phyloP scores from a whole-genome alignment of 139 green algal species.

The Chlamydomonas eustigma region DNA sequence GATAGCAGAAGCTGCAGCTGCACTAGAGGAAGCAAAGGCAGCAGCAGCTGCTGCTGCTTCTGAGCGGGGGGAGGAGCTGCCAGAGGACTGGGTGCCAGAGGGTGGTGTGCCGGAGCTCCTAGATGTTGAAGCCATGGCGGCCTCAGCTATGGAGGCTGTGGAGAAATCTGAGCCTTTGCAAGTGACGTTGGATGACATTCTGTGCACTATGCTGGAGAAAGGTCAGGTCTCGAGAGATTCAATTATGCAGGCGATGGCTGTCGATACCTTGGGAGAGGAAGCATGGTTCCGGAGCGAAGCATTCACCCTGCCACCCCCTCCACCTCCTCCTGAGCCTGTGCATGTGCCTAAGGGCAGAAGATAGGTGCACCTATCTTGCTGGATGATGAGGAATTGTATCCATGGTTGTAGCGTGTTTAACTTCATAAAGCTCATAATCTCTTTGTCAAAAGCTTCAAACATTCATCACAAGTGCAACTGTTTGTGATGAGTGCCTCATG shows the following conservation, averaged over 20 bases:
- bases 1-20: slow-evolving; percentile 29
- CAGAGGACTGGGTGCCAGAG: slow-evolving; percentile 13
- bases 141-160: slow-evolving; percentile 41
- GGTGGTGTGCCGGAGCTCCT: slow-evolving; percentile 15
- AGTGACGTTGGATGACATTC: slow-evolving; percentile 49
- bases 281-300: slow-evolving; percentile 18
- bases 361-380: too few species aligned
- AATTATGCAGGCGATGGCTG: slow-evolving; percentile 45
- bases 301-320: slow-evolving; percentile 5
- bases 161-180: slow-evolving; percentile 26
- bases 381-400: too few species aligned
- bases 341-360: too few species aligned
- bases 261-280: slow-evolving; percentile 30
- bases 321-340: background rate
- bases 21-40: slow-evolving; percentile 36
- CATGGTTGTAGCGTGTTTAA: too few species aligned
- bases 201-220: slow-evolving; percentile 51
- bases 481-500: too few species aligned
- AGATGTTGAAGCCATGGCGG: slow-evolving; percentile 52
- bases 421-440: too few species aligned
- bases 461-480: too few species aligned
- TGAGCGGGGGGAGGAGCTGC: slow-evolving; percentile 4
- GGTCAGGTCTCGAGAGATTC: slow-evolving; percentile 41
- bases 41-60: slow-evolving; percentile 18
- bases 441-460: too few species aligned